These are phyloP conservation scores for Alternaria angustiovoidea DNA, from an alignment of 2,329 filamentous ascomycete species.

Conservation along the genomic window DNA sequence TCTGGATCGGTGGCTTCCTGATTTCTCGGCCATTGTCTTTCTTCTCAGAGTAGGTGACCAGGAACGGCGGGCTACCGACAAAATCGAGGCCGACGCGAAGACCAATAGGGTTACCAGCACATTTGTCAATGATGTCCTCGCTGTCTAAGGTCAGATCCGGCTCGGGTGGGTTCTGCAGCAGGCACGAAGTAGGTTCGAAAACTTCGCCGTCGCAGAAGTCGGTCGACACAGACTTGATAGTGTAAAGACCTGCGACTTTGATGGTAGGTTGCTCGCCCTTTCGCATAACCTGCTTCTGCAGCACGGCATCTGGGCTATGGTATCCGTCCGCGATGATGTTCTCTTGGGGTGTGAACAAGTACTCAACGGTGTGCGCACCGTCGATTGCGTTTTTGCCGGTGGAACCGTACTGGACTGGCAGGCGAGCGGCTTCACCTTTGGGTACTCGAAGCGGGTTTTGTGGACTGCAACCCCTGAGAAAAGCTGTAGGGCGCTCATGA, in stretches of 20 bases:
- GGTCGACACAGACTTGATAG: constrained; percentile 78
- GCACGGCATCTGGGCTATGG: constrained; percentile 64
- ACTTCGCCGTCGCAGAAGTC: constrained; percentile 87
- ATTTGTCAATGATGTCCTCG: constrained; percentile 92
- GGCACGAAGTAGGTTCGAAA: constrained; percentile 90
- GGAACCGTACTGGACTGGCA: constrained; percentile 76
- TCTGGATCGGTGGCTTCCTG: constrained; percentile 60
- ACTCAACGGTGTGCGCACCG: constrained; percentile 76
- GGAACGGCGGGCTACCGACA: constrained; percentile 90
- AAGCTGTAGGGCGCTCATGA: constrained; percentile 81
- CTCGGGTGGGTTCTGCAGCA: constrained; percentile 89
- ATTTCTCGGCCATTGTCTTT: constrained; percentile 62
- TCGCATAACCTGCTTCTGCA: constrained; percentile 68
- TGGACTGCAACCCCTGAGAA: constrained; percentile 77
- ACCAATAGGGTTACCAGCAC: constrained; percentile 91
- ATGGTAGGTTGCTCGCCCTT: constrained; percentile 72
- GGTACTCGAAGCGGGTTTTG: constrained; percentile 84
- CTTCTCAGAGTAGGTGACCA: constrained; percentile 77
- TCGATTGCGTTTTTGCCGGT: constrained; percentile 66
- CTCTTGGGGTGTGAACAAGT: constrained; percentile 81
- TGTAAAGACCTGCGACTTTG: constrained; percentile 84
- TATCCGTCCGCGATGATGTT: constrained; percentile 74
- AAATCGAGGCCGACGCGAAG: constrained; percentile 88
- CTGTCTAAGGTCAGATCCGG: constrained; percentile 77
- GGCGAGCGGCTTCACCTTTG: constrained; percentile 70